These are phyloP conservation scores for Fusarium globosum DNA, from an alignment of 2,329 filamentous ascomycete genomes.

Conservation along the genomic window DNA sequence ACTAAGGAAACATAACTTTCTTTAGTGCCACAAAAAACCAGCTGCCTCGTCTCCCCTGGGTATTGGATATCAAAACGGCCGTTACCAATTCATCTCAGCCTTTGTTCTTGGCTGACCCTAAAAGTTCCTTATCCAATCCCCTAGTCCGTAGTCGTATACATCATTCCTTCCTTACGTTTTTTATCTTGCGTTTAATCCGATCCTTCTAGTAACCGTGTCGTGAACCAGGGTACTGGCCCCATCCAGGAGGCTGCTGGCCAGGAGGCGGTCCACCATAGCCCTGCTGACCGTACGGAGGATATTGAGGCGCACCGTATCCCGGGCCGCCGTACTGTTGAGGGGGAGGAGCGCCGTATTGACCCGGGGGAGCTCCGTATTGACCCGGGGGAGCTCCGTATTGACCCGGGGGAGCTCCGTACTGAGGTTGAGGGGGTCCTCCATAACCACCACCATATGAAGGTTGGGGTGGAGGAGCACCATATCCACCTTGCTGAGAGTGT, in stretches of 20 bases:
- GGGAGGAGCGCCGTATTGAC: conserved; percentile 46
- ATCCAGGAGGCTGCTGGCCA: conserved; percentile 44
- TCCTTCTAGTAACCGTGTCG: conserved; percentile 48
- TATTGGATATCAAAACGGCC: conserved; percentile 37
- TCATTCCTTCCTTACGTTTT: not conserved
- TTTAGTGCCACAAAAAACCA: conserved; percentile 10
- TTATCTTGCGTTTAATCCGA: not conserved
- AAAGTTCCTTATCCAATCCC: conserved; percentile 11
- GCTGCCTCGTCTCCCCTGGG: conserved; percentile 9
- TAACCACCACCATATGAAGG: conserved; percentile 50
- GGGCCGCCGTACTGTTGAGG: conserved; percentile 46
- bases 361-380: conserved; percentile 46
- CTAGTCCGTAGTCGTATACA: not conserved
- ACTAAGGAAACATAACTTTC: conserved; percentile 17
- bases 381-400: conserved; percentile 46
- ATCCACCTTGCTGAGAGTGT: conserved; percentile 41
- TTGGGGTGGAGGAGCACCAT: conserved; percentile 48
- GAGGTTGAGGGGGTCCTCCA: conserved; percentile 45
- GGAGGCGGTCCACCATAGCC: conserved; percentile 38
- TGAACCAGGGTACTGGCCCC: conserved; percentile 55
- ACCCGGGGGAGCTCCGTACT: conserved; percentile 45
- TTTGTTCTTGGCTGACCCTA: conserved; percentile 12
- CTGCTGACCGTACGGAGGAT: conserved; percentile 34
- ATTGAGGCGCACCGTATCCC: conserved; percentile 37
- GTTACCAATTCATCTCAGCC: conserved; percentile 22